Conservation (phyloP, 441 rosid species). For the Mallotus japonicus region DNA sequence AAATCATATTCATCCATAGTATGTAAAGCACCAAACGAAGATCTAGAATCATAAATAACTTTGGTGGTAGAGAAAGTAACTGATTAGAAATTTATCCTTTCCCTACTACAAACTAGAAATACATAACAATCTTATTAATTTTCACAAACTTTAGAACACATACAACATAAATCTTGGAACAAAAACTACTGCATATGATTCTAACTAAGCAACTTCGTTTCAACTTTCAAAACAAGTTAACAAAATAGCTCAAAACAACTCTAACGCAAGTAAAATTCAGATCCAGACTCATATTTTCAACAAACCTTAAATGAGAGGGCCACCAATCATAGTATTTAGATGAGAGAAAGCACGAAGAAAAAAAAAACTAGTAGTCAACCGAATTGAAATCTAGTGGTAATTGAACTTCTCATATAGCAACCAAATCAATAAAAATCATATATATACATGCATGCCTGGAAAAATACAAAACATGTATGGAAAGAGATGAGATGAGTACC, state of each 20-base stretch:
- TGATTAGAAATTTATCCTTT: background rate
- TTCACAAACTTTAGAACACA: too few relatives aligned
- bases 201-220: background rate
- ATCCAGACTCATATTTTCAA: background rate
- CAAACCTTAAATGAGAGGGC: background rate
- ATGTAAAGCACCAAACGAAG: background rate
- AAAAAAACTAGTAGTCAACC: background rate
- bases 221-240: background rate
- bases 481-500: conserved; percentile 37
- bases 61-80: background rate
- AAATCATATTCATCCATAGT: background rate
- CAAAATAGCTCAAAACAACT: background rate
- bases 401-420: background rate
- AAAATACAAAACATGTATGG: too few relatives aligned
- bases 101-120: too few relatives aligned
- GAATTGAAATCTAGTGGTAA: background rate
- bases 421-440: background rate
- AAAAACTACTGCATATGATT: background rate
- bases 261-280: background rate
- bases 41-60: background rate
- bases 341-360: background rate
- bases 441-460: too few relatives aligned
- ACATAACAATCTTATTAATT: too few relatives aligned
- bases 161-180: background rate
- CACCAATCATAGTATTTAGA: background rate